A percentile compares a stretch with the other conserved stretches of the same genome.
Conservation (phyloP, 2,329 filamentous ascomycete genomes). For the Mycosphaerella arachidis region DNA sequence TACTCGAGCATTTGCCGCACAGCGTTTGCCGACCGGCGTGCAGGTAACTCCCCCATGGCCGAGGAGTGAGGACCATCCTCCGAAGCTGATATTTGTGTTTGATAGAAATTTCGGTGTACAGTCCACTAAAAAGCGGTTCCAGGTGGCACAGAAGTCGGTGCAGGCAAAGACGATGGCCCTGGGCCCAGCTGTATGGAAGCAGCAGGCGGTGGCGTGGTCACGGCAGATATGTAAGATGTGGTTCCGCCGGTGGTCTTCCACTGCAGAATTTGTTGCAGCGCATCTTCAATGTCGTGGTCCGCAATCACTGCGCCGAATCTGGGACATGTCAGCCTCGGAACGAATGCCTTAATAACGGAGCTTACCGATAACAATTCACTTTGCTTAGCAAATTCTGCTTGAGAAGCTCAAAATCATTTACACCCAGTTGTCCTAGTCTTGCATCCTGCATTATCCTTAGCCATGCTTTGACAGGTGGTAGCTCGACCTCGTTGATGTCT, state of each 20-base stretch:
- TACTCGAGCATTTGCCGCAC: background rate
- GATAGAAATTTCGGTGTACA: background rate
- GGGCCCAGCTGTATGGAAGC: background rate
- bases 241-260: conserved; percentile 3
- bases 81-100: background rate
- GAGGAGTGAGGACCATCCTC: too few species aligned
- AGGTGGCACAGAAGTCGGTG: background rate
- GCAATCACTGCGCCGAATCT: conserved; percentile 21
- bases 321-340: background rate
- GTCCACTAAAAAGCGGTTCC: background rate
- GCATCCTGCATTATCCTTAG: conserved; percentile 20
- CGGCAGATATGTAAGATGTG: background rate
- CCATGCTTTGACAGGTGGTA: conserved; percentile 23
- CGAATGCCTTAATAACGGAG: background rate
- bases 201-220: background rate
- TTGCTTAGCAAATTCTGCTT: conserved; percentile 17
- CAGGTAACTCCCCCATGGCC: too few species aligned
- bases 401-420: conserved; percentile 15
- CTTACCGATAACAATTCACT: conserved; percentile 22
- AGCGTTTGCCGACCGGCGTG: too few species aligned
- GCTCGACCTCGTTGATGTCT: conserved; percentile 16
- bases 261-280: conserved; percentile 14
- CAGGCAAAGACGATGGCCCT: background rate
- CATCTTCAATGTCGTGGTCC: conserved; percentile 17
- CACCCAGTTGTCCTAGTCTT: conserved; percentile 9